Evolutionary conservation across 2,329 filamentous ascomycete species (phyloP), one percentile per base, ranked within the genome.

Genomic region (Cadophora gregata): DNA sequence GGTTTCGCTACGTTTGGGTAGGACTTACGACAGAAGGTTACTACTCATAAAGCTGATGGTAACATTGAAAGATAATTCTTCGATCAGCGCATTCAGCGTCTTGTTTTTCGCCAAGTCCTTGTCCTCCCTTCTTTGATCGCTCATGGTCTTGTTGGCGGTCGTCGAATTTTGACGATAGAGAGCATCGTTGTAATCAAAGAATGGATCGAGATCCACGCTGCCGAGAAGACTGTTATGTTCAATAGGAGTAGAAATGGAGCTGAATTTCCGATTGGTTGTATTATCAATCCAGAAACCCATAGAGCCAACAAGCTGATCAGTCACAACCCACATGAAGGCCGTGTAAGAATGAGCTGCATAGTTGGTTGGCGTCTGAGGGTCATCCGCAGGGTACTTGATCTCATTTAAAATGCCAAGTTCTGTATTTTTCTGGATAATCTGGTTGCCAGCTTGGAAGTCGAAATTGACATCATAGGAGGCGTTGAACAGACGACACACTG

Each of bases 291-390:
- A 55, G 12, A 45, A 42, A 1, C 69, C 69, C 64, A 71, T 70
- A 1, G 68, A 67, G 0, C 68, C 69, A 19, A 70, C 66, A 9
- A 71, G 55, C 9, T 67, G 48, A 38, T 71, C 69, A 0, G 55
- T 67, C 21, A 71, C 7, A 1, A 66, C 63, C 66, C 68, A 68
- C 59, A 71, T 65, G 4, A 68, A 60, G 2, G 69, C 69, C 0
- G 69, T 67, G 25, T 71, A 71, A 6, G 69, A 66, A n/a, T 71
- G 69, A 60, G 59, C 1, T 53, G 36, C 58, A 62, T 65, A 45
- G 8, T 59, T 19, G 1, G 59, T 50, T 6, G 64, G 61, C 4
- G 31, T 25, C 0, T 25, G 47, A 1, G 47, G 25, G 24, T 66
- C 31, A 1, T 62, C 27, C 25, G 50, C 21, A 9, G 69, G 69